Evolutionary conservation across 371 early-diverging fungal species (phyloP).

Genomic region (Mortierella sp.): DNA sequence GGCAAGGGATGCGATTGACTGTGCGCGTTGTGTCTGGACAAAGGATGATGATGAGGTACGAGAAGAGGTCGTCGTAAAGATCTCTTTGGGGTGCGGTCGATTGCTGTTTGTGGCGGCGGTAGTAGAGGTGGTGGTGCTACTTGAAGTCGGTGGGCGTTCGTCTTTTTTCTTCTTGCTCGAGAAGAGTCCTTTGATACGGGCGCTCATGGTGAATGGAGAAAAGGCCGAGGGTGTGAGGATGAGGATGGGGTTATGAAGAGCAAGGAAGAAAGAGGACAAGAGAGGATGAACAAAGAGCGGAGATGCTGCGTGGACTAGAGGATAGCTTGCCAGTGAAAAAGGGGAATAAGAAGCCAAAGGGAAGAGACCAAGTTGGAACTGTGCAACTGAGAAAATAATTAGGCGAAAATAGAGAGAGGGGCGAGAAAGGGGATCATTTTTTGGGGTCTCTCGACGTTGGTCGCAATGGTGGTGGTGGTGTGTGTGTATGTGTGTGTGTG

Average conservation of each 20-base stretch:
- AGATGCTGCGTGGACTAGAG: neutral
- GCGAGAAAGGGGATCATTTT: neutral
- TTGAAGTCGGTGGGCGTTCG: neutral
- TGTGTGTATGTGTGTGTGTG: neutral
- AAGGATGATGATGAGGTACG: conserved; percentile 31
- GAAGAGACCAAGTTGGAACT: neutral
- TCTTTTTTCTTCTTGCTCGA: conserved; percentile 53
- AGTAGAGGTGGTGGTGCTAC: neutral
- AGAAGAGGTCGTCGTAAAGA: conserved; percentile 20
- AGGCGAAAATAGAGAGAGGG: neutral
- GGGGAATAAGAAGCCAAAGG: neutral
- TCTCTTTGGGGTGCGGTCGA: conserved; percentile 20
- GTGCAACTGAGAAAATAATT: neutral
- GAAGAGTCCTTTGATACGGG: conserved; percentile 58
- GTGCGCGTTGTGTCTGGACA: conserved; percentile 19
- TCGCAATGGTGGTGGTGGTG: neutral
- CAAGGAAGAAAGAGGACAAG: neutral
- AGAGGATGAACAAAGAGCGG: conserved; percentile 5
- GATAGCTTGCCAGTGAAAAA: neutral
- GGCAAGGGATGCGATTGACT: conserved; percentile 30
- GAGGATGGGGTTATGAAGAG: neutral
- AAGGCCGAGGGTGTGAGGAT: neutral
- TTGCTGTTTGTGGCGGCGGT: neutral
- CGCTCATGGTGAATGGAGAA: conserved; percentile 28
- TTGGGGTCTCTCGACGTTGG: neutral